These are phyloP conservation scores for Yamadazyma triangularis DNA, from an alignment of 1,139 yeast species.

Conservation along the genomic window DNA sequence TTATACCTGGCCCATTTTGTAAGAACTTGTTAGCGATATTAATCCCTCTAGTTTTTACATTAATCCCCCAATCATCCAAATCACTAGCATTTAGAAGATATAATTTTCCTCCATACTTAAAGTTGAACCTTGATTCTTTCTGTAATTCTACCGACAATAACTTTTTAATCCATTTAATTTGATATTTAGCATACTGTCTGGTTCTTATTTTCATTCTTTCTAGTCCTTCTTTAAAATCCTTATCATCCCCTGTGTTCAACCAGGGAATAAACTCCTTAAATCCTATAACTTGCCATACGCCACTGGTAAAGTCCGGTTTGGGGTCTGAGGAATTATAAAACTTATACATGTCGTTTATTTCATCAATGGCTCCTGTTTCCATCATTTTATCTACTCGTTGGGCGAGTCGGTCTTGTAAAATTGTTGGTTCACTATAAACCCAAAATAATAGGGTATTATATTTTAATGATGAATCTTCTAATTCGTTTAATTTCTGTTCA, in stretches of 20 bases:
- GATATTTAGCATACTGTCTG: conserved; percentile 81
- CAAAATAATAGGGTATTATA: conserved; percentile 74
- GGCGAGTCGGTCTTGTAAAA: conserved; percentile 64
- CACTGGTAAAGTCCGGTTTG: conserved; percentile 56
- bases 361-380: conserved; percentile 60
- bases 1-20: conserved; percentile 15
- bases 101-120: conserved; percentile 56
- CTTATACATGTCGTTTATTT: conserved; percentile 55
- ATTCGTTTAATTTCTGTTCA: conserved; percentile 49
- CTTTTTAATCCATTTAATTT: conserved; percentile 89
- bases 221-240: conserved; percentile 17
- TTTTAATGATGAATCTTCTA: conserved; percentile 46
- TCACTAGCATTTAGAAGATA: conserved; percentile 77
- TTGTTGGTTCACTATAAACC: conserved; percentile 70
- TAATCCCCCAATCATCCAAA: conserved; percentile 51
- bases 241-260: conserved; percentile 4
- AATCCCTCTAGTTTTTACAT: conserved; percentile 55
- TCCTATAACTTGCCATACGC: conserved; percentile 95
- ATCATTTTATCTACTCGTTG: conserved; percentile 82
- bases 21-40: conserved; percentile 41
- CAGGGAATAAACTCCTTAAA: conserved; percentile 87
- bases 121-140: conserved; percentile 45
- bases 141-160: conserved; percentile 60
- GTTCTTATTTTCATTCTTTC: conserved; percentile 82
- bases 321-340: conserved; percentile 28